Conservation (phyloP, 768 basidiomycete genomes). For the Xerocomellus dryophilus region DNA sequence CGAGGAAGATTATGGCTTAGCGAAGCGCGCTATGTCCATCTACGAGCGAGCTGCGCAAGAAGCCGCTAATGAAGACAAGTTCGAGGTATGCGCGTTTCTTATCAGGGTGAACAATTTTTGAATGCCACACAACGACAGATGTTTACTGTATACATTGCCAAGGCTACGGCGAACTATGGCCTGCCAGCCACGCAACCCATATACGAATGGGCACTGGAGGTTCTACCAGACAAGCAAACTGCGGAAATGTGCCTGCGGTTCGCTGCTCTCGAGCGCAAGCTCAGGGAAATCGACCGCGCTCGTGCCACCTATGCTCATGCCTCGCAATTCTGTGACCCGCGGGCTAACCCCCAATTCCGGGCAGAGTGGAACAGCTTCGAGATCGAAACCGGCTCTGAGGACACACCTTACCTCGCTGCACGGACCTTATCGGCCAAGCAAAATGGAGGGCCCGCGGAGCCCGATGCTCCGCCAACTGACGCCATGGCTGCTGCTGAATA, state of each 20-base stretch:
- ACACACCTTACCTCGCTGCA: constrained; percentile 91
- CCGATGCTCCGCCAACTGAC: constrained; percentile 49
- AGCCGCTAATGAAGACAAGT: constrained; percentile 88
- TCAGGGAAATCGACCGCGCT: constrained; percentile 98
- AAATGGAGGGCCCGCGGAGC: constrained; percentile 47
- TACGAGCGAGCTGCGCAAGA: constrained; percentile 89
- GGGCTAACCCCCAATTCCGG: constrained; percentile 92
- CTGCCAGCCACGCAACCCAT: constrained; percentile 94
- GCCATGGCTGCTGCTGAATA: constrained; percentile 87
- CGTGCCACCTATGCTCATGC: constrained; percentile 96
- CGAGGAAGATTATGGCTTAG: constrained; percentile 93
- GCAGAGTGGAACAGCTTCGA: constrained; percentile 96
- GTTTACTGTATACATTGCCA: constrained; percentile 96
- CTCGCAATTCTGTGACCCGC: constrained; percentile 97
- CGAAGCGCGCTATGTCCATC: constrained; percentile 93
- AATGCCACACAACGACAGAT: constrained; percentile 50
- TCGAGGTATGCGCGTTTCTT: constrained; percentile 61
- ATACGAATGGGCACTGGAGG: constrained; percentile 92
- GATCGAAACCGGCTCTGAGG: constrained; percentile 97
- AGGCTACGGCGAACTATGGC: constrained; percentile 93
- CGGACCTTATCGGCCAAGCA: constrained; percentile 75
- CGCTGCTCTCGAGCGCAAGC: constrained; percentile 91
- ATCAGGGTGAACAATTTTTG: background rate
- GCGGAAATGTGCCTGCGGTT: constrained; percentile 98
- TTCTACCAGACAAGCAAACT: constrained; percentile 89